These are phyloP conservation scores for Agaricus blazei DNA, from an alignment of 768 basidiomycete species.

Conservation along the genomic window DNA sequence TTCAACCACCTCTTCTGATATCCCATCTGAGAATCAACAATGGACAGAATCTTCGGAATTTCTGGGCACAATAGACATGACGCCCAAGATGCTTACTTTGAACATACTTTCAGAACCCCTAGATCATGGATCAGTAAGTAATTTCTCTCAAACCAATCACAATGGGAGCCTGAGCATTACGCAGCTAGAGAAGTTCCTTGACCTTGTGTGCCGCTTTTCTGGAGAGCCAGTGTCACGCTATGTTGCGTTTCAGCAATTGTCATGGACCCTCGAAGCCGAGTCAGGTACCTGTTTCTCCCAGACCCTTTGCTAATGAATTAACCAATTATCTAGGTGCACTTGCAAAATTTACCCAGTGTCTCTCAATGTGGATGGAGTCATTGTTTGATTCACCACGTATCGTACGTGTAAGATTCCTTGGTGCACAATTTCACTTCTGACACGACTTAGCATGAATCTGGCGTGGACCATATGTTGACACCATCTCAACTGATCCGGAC, in stretches of 20 bases:
- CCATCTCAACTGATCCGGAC: conserved; percentile 6
- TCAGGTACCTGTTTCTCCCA: conserved; percentile 29
- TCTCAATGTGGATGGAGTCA: conserved; percentile 8
- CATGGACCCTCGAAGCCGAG: conserved; percentile 41
- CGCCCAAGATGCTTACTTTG: not conserved
- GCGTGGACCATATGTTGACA: not conserved
- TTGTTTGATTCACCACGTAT: not conserved
- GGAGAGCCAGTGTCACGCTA: conserved; percentile 38
- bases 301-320: not conserved
- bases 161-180: not conserved
- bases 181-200: conserved; percentile 7
- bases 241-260: conserved; percentile 50
- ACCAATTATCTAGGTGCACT: not conserved
- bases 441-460: not conserved
- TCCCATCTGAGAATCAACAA: not conserved
- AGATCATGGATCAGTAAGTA: not conserved
- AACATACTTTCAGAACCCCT: not conserved
- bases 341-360: conserved; percentile 2
- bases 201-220: conserved; percentile 8
- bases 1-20: too few species aligned
- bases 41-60: conserved; percentile 1
- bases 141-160: not conserved
- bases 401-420: not conserved
- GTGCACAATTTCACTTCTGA: not conserved
- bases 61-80: conserved; percentile 13